Conservation (phyloP, 306 rosid species). For the Alnus glutinosa region DNA sequence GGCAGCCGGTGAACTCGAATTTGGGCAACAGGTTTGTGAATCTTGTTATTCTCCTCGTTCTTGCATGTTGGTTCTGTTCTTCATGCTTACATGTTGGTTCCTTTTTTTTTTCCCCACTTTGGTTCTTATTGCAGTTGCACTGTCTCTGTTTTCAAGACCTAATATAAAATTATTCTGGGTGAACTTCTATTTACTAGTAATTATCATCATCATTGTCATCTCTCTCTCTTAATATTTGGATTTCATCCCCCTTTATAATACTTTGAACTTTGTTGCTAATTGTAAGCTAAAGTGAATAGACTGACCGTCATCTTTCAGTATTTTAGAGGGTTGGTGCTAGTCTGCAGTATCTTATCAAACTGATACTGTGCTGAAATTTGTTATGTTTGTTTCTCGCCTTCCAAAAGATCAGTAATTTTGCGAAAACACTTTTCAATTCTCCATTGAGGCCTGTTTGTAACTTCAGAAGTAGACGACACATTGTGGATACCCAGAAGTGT, state of each 20-base stretch:
- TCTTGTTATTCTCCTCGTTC: constrained; percentile 17
- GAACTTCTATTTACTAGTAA: too few relatives aligned
- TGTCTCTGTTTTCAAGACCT: too few relatives aligned
- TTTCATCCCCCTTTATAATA: background rate
- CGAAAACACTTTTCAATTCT: background rate
- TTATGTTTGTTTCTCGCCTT: background rate
- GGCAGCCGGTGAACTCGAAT: constrained; percentile 91
- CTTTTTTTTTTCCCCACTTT: background rate
- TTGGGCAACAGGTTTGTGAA: constrained; percentile 85
- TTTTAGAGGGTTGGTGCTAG: constrained; percentile 1
- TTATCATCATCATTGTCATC: too few relatives aligned
- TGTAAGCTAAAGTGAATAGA: background rate
- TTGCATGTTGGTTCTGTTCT: background rate
- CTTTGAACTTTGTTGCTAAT: background rate
- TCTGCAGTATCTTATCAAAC: background rate
- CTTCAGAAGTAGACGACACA: background rate
- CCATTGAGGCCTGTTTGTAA: background rate
- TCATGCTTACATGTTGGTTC: background rate
- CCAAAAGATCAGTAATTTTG: background rate
- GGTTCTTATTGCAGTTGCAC: too few relatives aligned
- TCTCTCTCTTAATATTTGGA: background rate
- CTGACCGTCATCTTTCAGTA: background rate
- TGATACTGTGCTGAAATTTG: background rate
- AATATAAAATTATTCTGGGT: too few relatives aligned
- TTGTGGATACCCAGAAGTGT: background rate